Evolutionary conservation across 805 yeast genomes (phyloP), one percentile per base, ranked within the genome.

Genomic region (Kazachstania bromeliacearum): DNA sequence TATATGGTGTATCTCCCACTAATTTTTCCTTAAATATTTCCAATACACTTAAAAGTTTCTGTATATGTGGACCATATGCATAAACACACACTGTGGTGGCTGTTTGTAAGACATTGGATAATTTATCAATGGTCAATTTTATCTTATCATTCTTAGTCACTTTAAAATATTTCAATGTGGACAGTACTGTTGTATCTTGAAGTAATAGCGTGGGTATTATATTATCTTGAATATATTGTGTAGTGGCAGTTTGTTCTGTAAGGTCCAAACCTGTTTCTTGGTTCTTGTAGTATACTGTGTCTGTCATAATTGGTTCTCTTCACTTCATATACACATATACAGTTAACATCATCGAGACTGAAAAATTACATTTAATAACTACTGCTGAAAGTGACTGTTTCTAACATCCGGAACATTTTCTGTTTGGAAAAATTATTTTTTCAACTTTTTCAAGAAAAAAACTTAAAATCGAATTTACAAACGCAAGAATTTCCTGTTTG

Each of bases 41-140:
- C 5, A 50, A 20, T 10, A 51, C 40, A 29, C 52, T 48, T 8
- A 54, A 38, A 36, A 47, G 36, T 36, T 50, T 50, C 29, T 51
- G 57, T 15, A 54, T 38, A 35, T 54, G 57, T 17, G 48, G 42
- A 6, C 59, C 59, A 34, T 50, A 53, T 1, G 55, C 42, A 32
- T 39, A 51, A 10, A 53, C 13, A 31, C 51, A 48, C 4, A 40
- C 13, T 1, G 35, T 14, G 16, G 30, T 20, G 12, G 23, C 18
- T 3, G n/a, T 7, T 4, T 18, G 17, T 20, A 31, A 28, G 10
- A 15, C 13, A 5, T 23, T 27, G n/a, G 35, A 31, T 13, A 54
- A 31, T 26, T 38, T 44, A 2, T 47, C 45, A 5, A 51, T 42
- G n/a, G 36, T 31, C 16, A 40, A 35, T 21, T 47, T 45, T 13